Conservation (phyloP, 805 yeast species). For the Myxozyma udenii region DNA sequence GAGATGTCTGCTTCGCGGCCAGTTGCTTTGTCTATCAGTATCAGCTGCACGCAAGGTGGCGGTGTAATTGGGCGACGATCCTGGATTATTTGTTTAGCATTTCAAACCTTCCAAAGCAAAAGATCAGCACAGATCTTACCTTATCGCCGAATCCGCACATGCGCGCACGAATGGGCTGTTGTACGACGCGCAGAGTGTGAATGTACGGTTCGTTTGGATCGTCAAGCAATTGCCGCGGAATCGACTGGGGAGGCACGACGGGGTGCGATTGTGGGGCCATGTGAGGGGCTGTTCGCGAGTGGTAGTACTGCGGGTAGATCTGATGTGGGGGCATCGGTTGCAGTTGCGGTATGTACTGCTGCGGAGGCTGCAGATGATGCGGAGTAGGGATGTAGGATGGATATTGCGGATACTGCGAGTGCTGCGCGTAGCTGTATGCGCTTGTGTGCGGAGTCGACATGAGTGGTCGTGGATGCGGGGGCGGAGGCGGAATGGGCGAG, state of each 20-base stretch:
- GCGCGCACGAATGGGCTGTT: conserved; percentile 47
- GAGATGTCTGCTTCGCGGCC: conserved; percentile 34
- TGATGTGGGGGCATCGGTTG: conserved; percentile 1
- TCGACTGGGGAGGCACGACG: neutral
- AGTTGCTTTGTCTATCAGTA: conserved; percentile 32
- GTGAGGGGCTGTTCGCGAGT: neutral
- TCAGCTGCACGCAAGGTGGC: conserved; percentile 36
- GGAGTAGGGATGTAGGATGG: neutral
- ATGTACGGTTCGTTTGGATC: conserved; percentile 24
- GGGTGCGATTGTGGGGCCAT: neutral
- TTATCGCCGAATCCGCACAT: conserved; percentile 50
- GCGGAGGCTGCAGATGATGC: conserved; percentile 6
- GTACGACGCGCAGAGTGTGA: conserved; percentile 39
- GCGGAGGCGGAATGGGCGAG: conserved; percentile 7
- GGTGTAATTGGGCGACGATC: conserved; percentile 38
- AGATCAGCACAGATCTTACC: conserved; percentile 28
- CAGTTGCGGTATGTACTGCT: neutral
- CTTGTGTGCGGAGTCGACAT: too few species aligned
- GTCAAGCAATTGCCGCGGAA: neutral
- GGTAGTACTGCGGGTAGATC: conserved; percentile 1
- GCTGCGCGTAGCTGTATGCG: neutral
- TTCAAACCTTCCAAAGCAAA: neutral
- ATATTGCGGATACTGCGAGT: conserved; percentile 3
- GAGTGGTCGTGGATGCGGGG: conserved; percentile 3
- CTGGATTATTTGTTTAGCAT: neutral